These are phyloP conservation scores for Aphanomyces invadans DNA, from an alignment of 352 stramenopile species.

Conservation along the genomic window DNA sequence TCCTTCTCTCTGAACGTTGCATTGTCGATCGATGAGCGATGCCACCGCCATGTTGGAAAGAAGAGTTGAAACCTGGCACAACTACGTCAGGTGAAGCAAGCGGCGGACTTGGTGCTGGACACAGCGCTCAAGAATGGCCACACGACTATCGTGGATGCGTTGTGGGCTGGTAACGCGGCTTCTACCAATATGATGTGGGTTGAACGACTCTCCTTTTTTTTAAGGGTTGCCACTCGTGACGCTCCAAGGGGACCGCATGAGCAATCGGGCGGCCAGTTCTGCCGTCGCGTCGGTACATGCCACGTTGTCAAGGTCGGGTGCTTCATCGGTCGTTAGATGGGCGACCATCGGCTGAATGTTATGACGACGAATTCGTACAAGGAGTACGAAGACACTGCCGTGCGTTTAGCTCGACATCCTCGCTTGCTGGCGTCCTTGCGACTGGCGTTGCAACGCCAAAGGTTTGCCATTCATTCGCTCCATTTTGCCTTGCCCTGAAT, in stretches of 20 bases:
- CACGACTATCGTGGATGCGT: slow-evolving; percentile 67
- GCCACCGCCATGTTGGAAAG: too few relatives aligned
- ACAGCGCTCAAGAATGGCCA: slow-evolving; percentile 80
- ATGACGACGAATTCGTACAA: slow-evolving; percentile 62
- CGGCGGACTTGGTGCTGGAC: slow-evolving; percentile 66
- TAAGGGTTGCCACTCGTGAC: slow-evolving; percentile 61
- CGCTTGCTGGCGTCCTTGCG: slow-evolving; percentile 35
- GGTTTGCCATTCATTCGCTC: too few relatives aligned
- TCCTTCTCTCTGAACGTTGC: too few relatives aligned
- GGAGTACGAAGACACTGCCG: slow-evolving; percentile 72
- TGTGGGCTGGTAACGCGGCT: slow-evolving; percentile 51
- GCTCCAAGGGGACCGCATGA: slow-evolving; percentile 59
- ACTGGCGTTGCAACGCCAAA: slow-evolving; percentile 35
- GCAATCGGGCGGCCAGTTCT: slow-evolving; percentile 52
- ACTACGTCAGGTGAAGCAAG: slow-evolving; percentile 59
- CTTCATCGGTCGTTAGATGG: background rate
- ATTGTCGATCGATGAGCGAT: too few relatives aligned
- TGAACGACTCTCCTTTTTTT: too few relatives aligned
- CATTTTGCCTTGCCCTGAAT: too few relatives aligned
- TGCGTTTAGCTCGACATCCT: slow-evolving; percentile 37
- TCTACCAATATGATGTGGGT: too few relatives aligned
- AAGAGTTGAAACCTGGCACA: too few relatives aligned
- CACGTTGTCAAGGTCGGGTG: background rate
- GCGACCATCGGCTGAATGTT: slow-evolving; percentile 25
- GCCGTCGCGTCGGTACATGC: slow-evolving; percentile 38